These are phyloP conservation scores for Amanita molliuscula DNA, from an alignment of 768 basidiomycete genomes.

Conservation along the genomic window DNA sequence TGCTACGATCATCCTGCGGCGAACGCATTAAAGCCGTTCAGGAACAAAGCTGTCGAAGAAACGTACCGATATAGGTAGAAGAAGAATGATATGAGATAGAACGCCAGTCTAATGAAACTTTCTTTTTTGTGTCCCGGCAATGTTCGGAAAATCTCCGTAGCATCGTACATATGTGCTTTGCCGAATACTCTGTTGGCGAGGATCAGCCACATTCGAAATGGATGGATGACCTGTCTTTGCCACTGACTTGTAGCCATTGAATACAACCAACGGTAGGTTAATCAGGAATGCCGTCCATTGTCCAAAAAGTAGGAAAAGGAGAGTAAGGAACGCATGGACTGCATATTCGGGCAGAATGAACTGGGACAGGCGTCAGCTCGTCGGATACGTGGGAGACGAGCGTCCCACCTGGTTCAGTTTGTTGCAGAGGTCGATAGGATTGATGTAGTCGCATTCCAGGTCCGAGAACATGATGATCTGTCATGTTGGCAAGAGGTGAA, in stretches of 20 bases:
- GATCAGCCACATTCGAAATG: conserved; percentile 4
- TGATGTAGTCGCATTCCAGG: conserved; percentile 99
- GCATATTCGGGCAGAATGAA: conserved; percentile 96
- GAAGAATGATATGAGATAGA: conserved; percentile 87
- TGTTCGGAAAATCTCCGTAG: conserved; percentile 97
- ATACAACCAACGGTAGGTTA: conserved; percentile 82
- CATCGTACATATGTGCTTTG: conserved; percentile 98
- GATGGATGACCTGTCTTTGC: not conserved
- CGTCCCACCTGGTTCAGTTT: conserved; percentile 86
- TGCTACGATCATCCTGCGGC: conserved; percentile 71
- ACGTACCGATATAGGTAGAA: conserved; percentile 85
- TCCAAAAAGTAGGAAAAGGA: conserved; percentile 87
- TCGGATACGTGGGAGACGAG: not conserved
- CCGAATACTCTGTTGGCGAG: conserved; percentile 59
- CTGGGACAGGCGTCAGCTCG: conserved; percentile 26
- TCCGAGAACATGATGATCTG: conserved; percentile 99
- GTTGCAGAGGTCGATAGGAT: conserved; percentile 99
- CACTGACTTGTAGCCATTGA: conserved; percentile 89
- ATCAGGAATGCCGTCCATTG: conserved; percentile 93
- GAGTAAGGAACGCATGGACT: conserved; percentile 84
- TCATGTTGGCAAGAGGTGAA: not conserved
- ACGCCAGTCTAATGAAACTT: conserved; percentile 89
- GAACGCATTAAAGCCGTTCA: conserved; percentile 2
- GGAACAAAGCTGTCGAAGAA: not conserved
- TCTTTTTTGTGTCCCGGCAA: conserved; percentile 92